phyloP scores from a whole-genome alignment of 257 asterid genomes.

The Nicotiana paniculata region DNA sequence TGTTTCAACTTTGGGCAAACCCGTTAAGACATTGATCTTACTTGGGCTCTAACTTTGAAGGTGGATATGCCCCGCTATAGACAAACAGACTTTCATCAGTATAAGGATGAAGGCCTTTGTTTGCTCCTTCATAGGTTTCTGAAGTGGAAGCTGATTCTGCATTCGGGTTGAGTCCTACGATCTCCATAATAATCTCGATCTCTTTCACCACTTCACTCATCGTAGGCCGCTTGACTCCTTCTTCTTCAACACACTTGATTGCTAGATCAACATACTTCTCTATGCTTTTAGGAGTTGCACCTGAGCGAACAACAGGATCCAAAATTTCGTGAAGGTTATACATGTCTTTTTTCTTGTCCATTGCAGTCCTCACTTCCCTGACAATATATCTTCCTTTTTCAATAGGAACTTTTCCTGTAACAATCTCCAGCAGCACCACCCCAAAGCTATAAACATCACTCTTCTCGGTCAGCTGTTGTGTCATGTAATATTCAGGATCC shows the following conservation, averaged over 20 bases:
- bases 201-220: slow-evolving; percentile 87
- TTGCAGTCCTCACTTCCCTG: slow-evolving; percentile 48
- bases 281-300: slow-evolving; percentile 37
- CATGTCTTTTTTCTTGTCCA: slow-evolving; percentile 56
- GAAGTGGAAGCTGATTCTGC: slow-evolving; percentile 78
- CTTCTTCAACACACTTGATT: slow-evolving; percentile 57
- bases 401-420: slow-evolving; percentile 64
- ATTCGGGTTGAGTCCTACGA: slow-evolving; percentile 69
- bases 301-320: slow-evolving; percentile 60
- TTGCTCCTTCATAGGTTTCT: slow-evolving; percentile 45
- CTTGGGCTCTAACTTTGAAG: slow-evolving; percentile 43
- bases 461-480: slow-evolving; percentile 75
- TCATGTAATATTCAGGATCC: slow-evolving; percentile 98
- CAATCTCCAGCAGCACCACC: slow-evolving; percentile 55
- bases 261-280: slow-evolving; percentile 71
- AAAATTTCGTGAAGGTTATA: slow-evolving; percentile 56
- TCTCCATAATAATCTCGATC: slow-evolving; percentile 66
- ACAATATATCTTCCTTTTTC: slow-evolving; percentile 77
- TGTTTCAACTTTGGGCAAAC: background rate
- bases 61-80: slow-evolving; percentile 42
- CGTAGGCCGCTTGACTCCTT: slow-evolving; percentile 46
- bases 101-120: slow-evolving; percentile 59
- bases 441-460: slow-evolving; percentile 94
- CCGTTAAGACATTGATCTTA: slow-evolving; percentile 14
- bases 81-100: slow-evolving; percentile 60